Percentiles rank a stretch among this genome's conserved stretches.
Evolutionary conservation across 148 eudicot species (phyloP).

Genomic region (Amaranthus palmeri): DNA sequence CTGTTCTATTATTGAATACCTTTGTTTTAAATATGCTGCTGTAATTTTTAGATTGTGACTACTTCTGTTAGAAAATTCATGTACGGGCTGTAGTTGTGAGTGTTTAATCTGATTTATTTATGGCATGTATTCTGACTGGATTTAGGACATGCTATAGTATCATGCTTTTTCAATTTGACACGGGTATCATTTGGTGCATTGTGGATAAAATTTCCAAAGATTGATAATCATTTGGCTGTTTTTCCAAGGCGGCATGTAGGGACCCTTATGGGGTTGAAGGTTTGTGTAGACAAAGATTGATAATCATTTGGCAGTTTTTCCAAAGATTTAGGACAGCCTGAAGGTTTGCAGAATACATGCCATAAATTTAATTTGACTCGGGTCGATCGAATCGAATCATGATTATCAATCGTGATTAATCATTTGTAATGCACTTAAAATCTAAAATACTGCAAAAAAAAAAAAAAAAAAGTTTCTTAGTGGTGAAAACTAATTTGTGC

Average conservation of each 20-base stretch:
- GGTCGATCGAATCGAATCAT: too few species aligned
- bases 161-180: neutral
- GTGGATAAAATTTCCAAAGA: neutral
- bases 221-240: neutral
- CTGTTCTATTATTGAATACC: too few species aligned
- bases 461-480: too few species aligned
- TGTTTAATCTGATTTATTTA: neutral
- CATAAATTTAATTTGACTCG: too few species aligned
- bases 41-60: neutral
- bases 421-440: too few species aligned
- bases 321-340: too few species aligned
- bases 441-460: too few species aligned
- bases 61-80: neutral
- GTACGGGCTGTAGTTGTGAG: neutral
- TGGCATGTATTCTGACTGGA: neutral
- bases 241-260: neutral
- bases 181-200: neutral
- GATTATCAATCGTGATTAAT: too few species aligned
- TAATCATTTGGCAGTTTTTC: too few species aligned
- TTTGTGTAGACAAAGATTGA: too few species aligned
- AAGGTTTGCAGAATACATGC: too few species aligned
- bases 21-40: neutral
- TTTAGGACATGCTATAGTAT: slow-evolving; percentile 2
- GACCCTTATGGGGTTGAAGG: neutral
- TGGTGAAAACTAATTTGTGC: too few species aligned